Evolutionary conservation across 768 basidiomycete species (phyloP), one percentile per base, ranked within the genome.

Genomic region (Tricholoma hemisulphureum): DNA sequence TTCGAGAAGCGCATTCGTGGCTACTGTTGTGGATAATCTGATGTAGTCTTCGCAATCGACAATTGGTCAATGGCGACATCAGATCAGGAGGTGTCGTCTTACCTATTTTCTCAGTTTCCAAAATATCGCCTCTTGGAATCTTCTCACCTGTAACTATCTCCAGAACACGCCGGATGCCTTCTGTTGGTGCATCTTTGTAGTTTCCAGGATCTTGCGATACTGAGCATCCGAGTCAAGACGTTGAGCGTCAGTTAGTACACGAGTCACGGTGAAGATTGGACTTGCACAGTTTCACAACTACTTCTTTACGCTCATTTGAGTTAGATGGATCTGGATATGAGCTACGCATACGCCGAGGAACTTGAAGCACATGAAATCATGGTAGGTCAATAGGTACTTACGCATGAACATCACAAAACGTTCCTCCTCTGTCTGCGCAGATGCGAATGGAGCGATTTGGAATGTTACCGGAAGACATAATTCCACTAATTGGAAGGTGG

Each of bases 1-100:
- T 66, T 98, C 96, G 6, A 98, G 82, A 0, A 98, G 81, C 0
- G 96, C 95, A 65, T 98, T 98, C 16, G 96, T 98, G 0, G 95
- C 95, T 3, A 98, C 93, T 0, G 96, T 98, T 0, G 95, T 97
- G 0, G 92, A 94, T 7, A 96, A 76, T 16, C 94, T 85, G 61
- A 96, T 93, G 68, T 93, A 95, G 66, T 96, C 94, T 93, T 58
- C 10, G 24, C 41, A 45, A 26, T 3, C n/a, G 41, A 26, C n/a
- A 18, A 18, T n/a, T 29, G 28, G 16, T 29, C n/a, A 49, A 49
- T 51, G 61, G 6, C 48, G 32, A 61, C 28, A 23, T 50, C 23
- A 35, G 20, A 23, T 34, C 39, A 1, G 32, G 41, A 31, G n/a
- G 53, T 16, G 14, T 20, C 14, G 37, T 62, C 80, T 13, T 54